Evolutionary conservation across 768 basidiomycete species (phyloP).

Genomic region (Coprinopsis marcescibilis): DNA sequence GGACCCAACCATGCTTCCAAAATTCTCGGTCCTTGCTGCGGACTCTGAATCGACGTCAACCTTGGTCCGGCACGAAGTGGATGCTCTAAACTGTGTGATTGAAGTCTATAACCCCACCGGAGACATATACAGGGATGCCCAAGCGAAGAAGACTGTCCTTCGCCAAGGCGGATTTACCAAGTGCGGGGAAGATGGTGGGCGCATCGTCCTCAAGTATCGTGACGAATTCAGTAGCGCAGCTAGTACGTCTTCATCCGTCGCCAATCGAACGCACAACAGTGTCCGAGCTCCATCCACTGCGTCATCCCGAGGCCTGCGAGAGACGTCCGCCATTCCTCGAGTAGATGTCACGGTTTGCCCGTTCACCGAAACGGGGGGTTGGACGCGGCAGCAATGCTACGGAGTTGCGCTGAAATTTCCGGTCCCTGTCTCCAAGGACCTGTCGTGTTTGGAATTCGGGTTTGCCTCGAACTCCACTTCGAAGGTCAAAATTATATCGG

Average conservation of each 20-base stretch:
- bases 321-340: neutral
- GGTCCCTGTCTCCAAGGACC: constrained; percentile 50
- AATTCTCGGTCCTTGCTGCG: constrained; percentile 63
- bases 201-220: constrained; percentile 53
- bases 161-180: constrained; percentile 54
- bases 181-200: constrained; percentile 56
- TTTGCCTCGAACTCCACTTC: constrained; percentile 45
- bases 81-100: constrained; percentile 36
- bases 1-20: constrained; percentile 56
- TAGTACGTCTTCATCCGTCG: no score
- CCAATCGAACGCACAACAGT: neutral
- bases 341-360: neutral
- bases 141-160: constrained; percentile 58
- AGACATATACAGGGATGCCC: constrained; percentile 48
- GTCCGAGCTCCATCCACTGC: no score
- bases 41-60: constrained; percentile 56
- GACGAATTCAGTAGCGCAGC: constrained; percentile 62
- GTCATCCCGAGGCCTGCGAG: neutral
- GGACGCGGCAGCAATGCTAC: constrained; percentile 42
- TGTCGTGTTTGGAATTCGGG: constrained; percentile 77
- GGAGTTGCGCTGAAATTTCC: constrained; percentile 54
- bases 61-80: constrained; percentile 55
- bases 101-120: constrained; percentile 61
- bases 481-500: constrained; percentile 50
- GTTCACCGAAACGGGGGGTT: neutral